These are phyloP conservation scores for Wickerhamomyces chambardii DNA, from an alignment of 805 yeast species.

Conservation along the genomic window DNA sequence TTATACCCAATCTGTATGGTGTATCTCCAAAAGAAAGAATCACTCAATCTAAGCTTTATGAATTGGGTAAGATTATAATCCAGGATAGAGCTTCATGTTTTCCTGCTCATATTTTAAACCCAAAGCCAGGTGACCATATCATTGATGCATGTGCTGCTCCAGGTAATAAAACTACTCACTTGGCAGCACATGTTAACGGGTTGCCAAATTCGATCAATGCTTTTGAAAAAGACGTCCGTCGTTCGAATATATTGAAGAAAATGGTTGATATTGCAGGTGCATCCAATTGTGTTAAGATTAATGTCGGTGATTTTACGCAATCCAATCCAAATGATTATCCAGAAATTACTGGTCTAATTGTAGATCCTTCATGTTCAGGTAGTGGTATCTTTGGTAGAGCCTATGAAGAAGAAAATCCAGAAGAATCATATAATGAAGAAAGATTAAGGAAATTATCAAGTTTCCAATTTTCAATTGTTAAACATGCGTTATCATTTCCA, in stretches of 20 bases:
- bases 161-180: constrained; percentile 94
- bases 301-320: constrained; percentile 39
- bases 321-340: constrained; percentile 42
- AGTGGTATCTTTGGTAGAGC: constrained; percentile 86
- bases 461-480: constrained; percentile 82
- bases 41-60: constrained; percentile 59
- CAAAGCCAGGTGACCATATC: constrained; percentile 48
- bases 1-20: constrained; percentile 73
- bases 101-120: constrained; percentile 78
- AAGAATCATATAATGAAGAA: constrained; percentile 29
- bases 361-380: constrained; percentile 98
- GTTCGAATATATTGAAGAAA: constrained; percentile 60
- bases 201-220: constrained; percentile 49
- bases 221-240: constrained; percentile 73
- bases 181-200: constrained; percentile 53
- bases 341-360: constrained; percentile 70
- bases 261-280: constrained; percentile 82
- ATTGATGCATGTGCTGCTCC: constrained; percentile 98
- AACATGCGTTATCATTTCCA: constrained; percentile 83
- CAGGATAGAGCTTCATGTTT: constrained; percentile 97
- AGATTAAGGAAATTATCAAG: constrained; percentile 69
- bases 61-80: constrained; percentile 71
- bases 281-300: constrained; percentile 28
- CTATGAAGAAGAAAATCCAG: constrained; percentile 36
- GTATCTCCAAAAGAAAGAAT: constrained; percentile 69